phyloP scores from a whole-genome alignment of 768 basidiomycete species.

The Leccinum imitatum region DNA sequence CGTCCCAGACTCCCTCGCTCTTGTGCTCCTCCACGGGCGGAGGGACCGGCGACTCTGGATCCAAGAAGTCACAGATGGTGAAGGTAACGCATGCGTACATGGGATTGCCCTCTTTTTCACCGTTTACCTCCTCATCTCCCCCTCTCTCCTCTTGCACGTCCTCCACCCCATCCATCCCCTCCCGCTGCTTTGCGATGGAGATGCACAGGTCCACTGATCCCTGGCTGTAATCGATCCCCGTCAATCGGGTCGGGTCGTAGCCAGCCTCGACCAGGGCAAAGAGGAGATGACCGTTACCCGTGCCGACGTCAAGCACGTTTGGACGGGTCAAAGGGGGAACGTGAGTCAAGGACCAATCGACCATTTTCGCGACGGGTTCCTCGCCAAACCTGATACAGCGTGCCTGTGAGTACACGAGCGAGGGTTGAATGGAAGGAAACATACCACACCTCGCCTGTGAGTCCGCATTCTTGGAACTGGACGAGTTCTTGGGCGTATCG shows the following conservation, averaged over 20 bases:
- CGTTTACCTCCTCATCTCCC: constrained; percentile 7
- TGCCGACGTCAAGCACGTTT: constrained; percentile 73
- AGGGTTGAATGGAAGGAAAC: constrained; percentile 14
- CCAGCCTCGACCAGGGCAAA: constrained; percentile 70
- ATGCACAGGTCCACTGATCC: constrained; percentile 66
- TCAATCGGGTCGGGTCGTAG: constrained; percentile 50
- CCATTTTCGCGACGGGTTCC: constrained; percentile 77
- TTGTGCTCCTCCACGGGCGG: constrained; percentile 8
- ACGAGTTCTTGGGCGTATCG: constrained; percentile 70
- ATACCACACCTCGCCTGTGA: constrained; percentile 86
- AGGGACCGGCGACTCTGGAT: constrained; percentile 44
- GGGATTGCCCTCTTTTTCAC: background rate
- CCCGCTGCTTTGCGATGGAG: constrained; percentile 50
- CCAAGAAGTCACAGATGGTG: constrained; percentile 62
- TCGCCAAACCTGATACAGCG: constrained; percentile 67
- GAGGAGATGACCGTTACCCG: constrained; percentile 76
- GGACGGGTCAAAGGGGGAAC: constrained; percentile 48
- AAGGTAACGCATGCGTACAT: constrained; percentile 43
- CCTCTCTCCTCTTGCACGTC: too few species aligned
- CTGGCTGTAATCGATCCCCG: constrained; percentile 76
- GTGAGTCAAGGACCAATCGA: constrained; percentile 63
- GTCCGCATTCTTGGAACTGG: constrained; percentile 75
- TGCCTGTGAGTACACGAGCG: background rate
- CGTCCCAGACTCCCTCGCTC: constrained; percentile 52
- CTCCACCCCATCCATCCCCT: background rate